Evolutionary conservation across 305 asterid genomes (phyloP).

Genomic region (Fraxinus nigra): DNA sequence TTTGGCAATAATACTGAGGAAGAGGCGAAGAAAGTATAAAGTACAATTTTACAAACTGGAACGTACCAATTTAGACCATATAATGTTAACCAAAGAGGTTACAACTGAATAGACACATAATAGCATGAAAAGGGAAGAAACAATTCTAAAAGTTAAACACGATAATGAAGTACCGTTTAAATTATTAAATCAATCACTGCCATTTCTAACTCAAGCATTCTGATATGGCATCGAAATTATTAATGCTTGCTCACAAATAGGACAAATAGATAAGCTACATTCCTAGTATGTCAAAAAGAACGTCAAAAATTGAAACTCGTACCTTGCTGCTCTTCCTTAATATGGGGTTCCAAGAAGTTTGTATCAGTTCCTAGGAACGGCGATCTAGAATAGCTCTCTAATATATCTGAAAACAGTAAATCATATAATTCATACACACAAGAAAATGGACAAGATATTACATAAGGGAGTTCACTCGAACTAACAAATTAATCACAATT

Average conservation of each 20-base stretch:
- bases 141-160: not conserved
- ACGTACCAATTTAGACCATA: not conserved
- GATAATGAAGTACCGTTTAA: constrained; percentile 18
- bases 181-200: constrained; percentile 22
- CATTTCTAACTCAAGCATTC: constrained; percentile 31
- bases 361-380: constrained; percentile 28
- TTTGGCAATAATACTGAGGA: not conserved
- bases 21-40: not conserved
- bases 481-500: not conserved
- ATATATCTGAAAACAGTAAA: constrained; percentile 28
- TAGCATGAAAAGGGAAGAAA: not conserved
- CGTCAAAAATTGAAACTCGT: not conserved
- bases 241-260: constrained; percentile 25
- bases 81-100: not conserved
- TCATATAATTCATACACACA: constrained; percentile 11
- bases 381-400: constrained; percentile 33
- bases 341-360: constrained; percentile 26
- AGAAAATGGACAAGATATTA: not conserved
- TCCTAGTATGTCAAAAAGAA: not conserved
- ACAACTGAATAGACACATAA: not conserved
- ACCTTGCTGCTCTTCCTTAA: constrained; percentile 32
- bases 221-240: constrained; percentile 26
- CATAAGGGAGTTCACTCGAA: not conserved
- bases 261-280: constrained; percentile 2
- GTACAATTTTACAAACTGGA: not conserved